These are phyloP conservation scores for Aegilops bicornis DNA, from an alignment of 176 grass and related monocot genomes.

Conservation along the genomic window DNA sequence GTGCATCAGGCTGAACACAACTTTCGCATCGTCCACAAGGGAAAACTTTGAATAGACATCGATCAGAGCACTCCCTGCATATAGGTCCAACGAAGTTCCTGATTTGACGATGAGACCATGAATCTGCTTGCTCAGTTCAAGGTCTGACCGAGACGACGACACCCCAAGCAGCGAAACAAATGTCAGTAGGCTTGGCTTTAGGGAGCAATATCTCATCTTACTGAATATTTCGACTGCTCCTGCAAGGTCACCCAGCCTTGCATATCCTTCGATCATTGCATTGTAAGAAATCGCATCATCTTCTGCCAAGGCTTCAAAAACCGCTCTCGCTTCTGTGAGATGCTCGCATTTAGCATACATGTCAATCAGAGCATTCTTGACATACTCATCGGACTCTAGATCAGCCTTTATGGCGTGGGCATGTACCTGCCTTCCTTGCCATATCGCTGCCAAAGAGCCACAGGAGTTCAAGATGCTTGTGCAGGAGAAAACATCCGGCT, in stretches of 20 bases:
- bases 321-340: slow-evolving; percentile 48
- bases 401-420: slow-evolving; percentile 61
- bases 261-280: slow-evolving; percentile 83
- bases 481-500: slow-evolving; percentile 64
- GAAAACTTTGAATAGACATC: slow-evolving; percentile 80
- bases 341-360: slow-evolving; percentile 77
- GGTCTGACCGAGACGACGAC: slow-evolving; percentile 47
- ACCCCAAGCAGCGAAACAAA: slow-evolving; percentile 70
- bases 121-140: slow-evolving; percentile 70
- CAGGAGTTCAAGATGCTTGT: slow-evolving; percentile 70
- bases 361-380: slow-evolving; percentile 76
- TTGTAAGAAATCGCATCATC: slow-evolving; percentile 67
- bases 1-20: slow-evolving; percentile 55
- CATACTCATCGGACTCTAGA: slow-evolving; percentile 58
- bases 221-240: slow-evolving; percentile 51
- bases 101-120: slow-evolving; percentile 67
- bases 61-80: slow-evolving; percentile 62
- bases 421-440: slow-evolving; percentile 73
- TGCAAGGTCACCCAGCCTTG: slow-evolving; percentile 50
- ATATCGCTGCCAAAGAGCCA: slow-evolving; percentile 46
- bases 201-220: slow-evolving; percentile 58
- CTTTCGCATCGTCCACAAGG: slow-evolving; percentile 58
- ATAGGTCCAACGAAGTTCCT: slow-evolving; percentile 52
- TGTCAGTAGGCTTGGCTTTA: slow-evolving; percentile 55
- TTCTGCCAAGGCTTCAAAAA: slow-evolving; percentile 57